Conservation (phyloP, 2,329 filamentous ascomycete genomes). For the Colletotrichum destructivum region DNA sequence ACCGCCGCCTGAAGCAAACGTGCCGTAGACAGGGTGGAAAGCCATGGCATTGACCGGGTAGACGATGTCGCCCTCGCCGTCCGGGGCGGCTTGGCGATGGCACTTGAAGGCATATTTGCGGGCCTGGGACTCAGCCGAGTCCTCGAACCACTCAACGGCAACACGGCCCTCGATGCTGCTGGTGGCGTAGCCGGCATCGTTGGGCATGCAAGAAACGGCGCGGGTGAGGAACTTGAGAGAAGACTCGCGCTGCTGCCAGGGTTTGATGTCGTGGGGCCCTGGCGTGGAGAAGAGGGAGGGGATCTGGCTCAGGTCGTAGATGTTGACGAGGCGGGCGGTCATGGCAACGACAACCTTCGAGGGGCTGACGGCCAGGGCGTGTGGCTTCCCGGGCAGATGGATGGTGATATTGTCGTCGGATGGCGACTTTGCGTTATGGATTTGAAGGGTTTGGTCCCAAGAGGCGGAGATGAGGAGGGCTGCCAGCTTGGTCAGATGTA, state of each 20-base stretch:
- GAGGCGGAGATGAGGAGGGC: constrained; percentile 88
- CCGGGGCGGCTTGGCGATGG: constrained; percentile 81
- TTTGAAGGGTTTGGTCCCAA: constrained; percentile 92
- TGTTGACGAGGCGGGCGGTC: constrained; percentile 92
- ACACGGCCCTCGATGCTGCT: constrained; percentile 95
- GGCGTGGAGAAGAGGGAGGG: constrained; percentile 68
- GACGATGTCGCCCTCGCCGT: constrained; percentile 81
- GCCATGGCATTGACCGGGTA: constrained; percentile 92
- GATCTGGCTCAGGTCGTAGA: constrained; percentile 88
- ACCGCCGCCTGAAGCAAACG: constrained; percentile 90
- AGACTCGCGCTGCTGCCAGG: constrained; percentile 94
- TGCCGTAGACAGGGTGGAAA: constrained; percentile 87
- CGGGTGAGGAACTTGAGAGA: constrained; percentile 97
- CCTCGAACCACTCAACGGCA: constrained; percentile 98
- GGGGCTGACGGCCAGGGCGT: constrained; percentile 83
- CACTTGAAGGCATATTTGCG: constrained; percentile 99
- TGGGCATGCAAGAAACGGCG: constrained; percentile 95
- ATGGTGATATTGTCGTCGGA: constrained; percentile 74
- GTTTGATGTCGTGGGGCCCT: constrained; percentile 70
- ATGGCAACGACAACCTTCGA: constrained; percentile 95
- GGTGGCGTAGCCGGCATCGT: constrained; percentile 93
- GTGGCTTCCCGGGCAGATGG: constrained; percentile 86
- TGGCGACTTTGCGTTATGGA: constrained; percentile 76
- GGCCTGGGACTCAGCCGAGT: constrained; percentile 86
- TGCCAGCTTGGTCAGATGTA: constrained; percentile 48